Conservation (phyloP, 495 filamentous ascomycete species). For the Aspergillus taichungensis region DNA sequence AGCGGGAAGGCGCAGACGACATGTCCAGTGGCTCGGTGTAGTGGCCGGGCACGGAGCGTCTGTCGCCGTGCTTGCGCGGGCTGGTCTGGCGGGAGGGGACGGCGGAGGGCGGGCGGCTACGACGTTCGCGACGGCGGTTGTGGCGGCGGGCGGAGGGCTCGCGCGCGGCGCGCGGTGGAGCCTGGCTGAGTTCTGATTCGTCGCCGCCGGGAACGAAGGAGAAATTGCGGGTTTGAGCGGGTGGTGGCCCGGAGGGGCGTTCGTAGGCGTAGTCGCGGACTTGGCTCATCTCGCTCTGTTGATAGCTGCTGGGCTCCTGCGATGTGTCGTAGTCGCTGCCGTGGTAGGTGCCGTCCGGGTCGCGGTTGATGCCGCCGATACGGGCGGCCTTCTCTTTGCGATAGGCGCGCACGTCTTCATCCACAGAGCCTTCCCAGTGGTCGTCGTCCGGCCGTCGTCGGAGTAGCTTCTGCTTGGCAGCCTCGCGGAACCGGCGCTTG, state of each 20-base stretch:
- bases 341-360: constrained; percentile 63
- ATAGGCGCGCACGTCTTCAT: constrained; percentile 71
- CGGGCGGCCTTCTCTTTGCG: constrained; percentile 74
- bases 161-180: constrained; percentile 35
- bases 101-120: constrained; percentile 15
- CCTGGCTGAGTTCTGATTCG: constrained; percentile 40
- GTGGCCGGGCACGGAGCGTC: constrained; percentile 34
- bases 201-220: constrained; percentile 46
- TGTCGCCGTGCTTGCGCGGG: constrained; percentile 26
- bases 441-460: constrained; percentile 31
- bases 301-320: constrained; percentile 39
- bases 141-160: constrained; percentile 30
- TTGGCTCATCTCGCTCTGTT: constrained; percentile 44
- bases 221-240: constrained; percentile 30
- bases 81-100: constrained; percentile 29
- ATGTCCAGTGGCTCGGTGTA: constrained; percentile 52
- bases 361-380: constrained; percentile 77
- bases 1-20: constrained; percentile 34
- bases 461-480: constrained; percentile 31
- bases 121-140: constrained; percentile 26
- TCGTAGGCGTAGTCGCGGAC: constrained; percentile 39
- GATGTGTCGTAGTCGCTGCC: constrained; percentile 51
- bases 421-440: constrained; percentile 49
- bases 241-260: constrained; percentile 9
- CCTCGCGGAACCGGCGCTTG: constrained; percentile 31